Evolutionary conservation across 371 early-diverging fungal species (phyloP).

Genomic region (Gilbertella persicaria): DNA sequence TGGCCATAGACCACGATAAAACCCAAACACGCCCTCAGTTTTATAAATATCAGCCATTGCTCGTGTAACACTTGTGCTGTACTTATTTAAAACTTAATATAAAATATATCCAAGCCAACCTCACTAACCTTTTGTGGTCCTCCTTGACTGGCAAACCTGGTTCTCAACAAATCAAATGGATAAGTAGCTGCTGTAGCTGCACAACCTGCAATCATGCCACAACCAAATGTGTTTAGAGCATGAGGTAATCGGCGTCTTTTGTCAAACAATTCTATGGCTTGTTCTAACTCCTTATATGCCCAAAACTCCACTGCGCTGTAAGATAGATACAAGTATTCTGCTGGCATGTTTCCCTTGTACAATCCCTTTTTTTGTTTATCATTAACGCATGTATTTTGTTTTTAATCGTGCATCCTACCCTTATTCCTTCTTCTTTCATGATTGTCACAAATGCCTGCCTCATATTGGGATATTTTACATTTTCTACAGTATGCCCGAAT

Average conservation of each 20-base stretch:
- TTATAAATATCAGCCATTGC: slow-evolving; percentile 66
- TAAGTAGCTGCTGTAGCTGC: slow-evolving; percentile 84
- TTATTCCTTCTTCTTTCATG: slow-evolving; percentile 73
- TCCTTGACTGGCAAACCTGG: slow-evolving; percentile 87
- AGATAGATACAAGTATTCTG: slow-evolving; percentile 85
- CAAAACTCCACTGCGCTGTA: slow-evolving; percentile 91
- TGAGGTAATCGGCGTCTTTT: slow-evolving; percentile 25
- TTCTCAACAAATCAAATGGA: slow-evolving; percentile 92
- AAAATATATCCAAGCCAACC: neutral
- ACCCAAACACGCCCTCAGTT: slow-evolving; percentile 79
- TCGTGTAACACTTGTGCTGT: slow-evolving; percentile 64
- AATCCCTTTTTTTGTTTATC: slow-evolving; percentile 57
- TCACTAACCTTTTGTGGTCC: slow-evolving; percentile 47
- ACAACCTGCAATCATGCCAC: slow-evolving; percentile 77
- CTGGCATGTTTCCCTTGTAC: slow-evolving; percentile 94
- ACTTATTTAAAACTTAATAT: slow-evolving; percentile 19
- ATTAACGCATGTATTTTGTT: neutral
- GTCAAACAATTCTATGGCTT: slow-evolving; percentile 29
- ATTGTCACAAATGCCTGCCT: slow-evolving; percentile 58
- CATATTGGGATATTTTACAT: slow-evolving; percentile 60
- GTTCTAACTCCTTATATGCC: slow-evolving; percentile 61
- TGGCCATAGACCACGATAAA: slow-evolving; percentile 86
- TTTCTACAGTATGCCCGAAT: neutral
- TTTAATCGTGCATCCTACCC: slow-evolving; percentile 37
- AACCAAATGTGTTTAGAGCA: slow-evolving; percentile 57